Evolutionary conservation across 257 asterid species (phyloP), one percentile per base, ranked within the genome.

Genomic region (Petunia secreta): DNA sequence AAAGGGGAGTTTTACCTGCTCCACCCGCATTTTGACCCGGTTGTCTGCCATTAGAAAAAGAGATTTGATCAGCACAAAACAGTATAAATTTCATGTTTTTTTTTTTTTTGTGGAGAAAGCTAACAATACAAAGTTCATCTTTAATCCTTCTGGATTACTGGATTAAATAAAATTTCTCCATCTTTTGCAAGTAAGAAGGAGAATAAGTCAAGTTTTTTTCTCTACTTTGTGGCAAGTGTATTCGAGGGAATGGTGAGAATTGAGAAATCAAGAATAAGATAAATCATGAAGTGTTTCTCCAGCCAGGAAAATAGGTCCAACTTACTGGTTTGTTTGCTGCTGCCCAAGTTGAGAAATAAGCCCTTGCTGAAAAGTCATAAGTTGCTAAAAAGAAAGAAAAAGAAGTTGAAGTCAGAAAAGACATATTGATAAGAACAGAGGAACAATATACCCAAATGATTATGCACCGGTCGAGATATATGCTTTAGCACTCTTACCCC

Each of bases 321-420:
- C 90, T 89, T 81, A 90, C 94, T 64, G 90, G 54, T 87, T 59
- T 81, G 87, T 63, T 71, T 71, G 91, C 75, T 85, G 90, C 14
- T 63, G 86, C 55, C 90, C 88, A 53, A 85, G 80, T 81, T 87
- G 94, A 80, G 94, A 85, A 44, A 82, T 52, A 58, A 87, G 87
- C 43, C 88, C 83, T 76, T 87, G 90, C 85, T 85, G 89, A 75
- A 83, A 82, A 16, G 84, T 64, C 85, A 84, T 64, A 55, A 86
- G 87, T 89, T 86, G 91, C 91, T 89, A 87, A 69, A 84, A 80
- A n/a, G 36, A 16, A 37, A 7, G 63, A 36, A 77, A 69, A 76
- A 66, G 53, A 73, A 10, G 6, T 3, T 65, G 48, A 25, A 77
- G 68, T 34, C 78, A 79, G 58, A 2, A 15, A 58, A 37, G n/a